phyloP scores from a whole-genome alignment of 192 early-diverging fungal species.

The Gamsiella multidivaricata region DNA sequence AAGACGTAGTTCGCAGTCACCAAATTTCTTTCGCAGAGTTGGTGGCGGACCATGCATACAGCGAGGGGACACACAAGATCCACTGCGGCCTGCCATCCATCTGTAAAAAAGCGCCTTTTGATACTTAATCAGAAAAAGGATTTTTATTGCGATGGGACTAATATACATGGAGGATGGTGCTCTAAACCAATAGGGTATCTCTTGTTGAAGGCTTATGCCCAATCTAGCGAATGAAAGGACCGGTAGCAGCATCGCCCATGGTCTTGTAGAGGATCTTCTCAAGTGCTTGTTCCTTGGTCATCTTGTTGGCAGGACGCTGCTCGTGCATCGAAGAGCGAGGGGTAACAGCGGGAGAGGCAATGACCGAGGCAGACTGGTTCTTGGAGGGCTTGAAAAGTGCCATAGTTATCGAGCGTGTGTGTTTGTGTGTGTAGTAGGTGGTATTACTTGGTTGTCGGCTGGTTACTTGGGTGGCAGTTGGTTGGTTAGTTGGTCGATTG shows the following conservation, averaged over 20 bases:
- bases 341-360: constrained; percentile 26
- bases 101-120: too few species aligned
- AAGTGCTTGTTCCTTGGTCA: constrained; percentile 34
- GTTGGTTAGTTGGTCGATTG: too few species aligned
- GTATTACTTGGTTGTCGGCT: not conserved
- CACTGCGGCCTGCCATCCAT: too few species aligned
- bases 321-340: constrained; percentile 36
- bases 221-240: constrained; percentile 33
- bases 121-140: too few species aligned
- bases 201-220: too few species aligned
- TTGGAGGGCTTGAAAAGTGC: constrained; percentile 39
- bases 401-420: constrained; percentile 2
- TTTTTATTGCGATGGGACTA: too few species aligned
- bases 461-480: not conserved
- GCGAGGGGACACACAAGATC: too few species aligned
- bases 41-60: constrained; percentile 3
- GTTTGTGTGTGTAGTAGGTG: not conserved
- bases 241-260: constrained; percentile 8
- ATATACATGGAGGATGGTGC: not conserved
- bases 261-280: not conserved
- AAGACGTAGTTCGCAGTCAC: not conserved
- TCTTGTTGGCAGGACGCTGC: constrained; percentile 13
- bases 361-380: constrained; percentile 29
- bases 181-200: too few species aligned
- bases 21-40: not conserved